phyloP scores from a whole-genome alignment of 768 basidiomycete genomes.

The Tylopilus felleus region DNA sequence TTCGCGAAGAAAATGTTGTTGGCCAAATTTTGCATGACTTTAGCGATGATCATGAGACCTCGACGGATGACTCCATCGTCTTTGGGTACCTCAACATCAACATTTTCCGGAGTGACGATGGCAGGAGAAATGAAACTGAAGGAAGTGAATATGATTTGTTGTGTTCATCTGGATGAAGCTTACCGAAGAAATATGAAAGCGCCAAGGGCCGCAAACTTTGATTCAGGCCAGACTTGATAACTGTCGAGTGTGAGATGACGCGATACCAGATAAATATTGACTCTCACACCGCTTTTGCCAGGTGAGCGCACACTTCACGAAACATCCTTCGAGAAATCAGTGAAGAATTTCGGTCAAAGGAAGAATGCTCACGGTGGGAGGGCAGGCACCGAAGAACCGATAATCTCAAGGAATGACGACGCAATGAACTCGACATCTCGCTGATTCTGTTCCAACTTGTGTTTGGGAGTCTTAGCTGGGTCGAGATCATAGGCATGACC shows the following conservation, averaged over 20 bases:
- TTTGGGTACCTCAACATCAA: slow-evolving; percentile 77
- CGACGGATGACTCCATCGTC: slow-evolving; percentile 62
- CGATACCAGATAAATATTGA: slow-evolving; percentile 1
- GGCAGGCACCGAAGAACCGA: slow-evolving; percentile 63
- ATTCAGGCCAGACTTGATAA: slow-evolving; percentile 68
- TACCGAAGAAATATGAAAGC: slow-evolving; percentile 90
- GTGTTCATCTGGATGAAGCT: slow-evolving; percentile 4
- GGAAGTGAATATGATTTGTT: slow-evolving; percentile 1
- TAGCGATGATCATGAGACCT: slow-evolving; percentile 83
- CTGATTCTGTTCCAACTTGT: slow-evolving; percentile 65
- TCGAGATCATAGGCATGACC: slow-evolving; percentile 80
- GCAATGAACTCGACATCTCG: slow-evolving; percentile 71
- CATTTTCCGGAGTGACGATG: slow-evolving; percentile 77
- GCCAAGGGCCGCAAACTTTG: slow-evolving; percentile 78
- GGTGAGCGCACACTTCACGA: slow-evolving; percentile 82
- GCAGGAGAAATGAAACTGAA: slow-evolving; percentile 87
- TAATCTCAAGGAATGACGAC: slow-evolving; percentile 69
- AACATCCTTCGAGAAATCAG: slow-evolving; percentile 58
- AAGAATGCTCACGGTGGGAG: slow-evolving; percentile 64
- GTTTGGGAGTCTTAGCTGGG: slow-evolving; percentile 53
- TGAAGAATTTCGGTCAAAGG: neutral
- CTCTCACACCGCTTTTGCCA: slow-evolving; percentile 72
- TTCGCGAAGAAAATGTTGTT: slow-evolving; percentile 95
- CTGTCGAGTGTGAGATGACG: slow-evolving; percentile 33
- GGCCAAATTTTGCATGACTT: slow-evolving; percentile 89